Evolutionary conservation across 208 protist genomes (phyloP).

Genomic region (Vickermania ingenoplastis): DNA sequence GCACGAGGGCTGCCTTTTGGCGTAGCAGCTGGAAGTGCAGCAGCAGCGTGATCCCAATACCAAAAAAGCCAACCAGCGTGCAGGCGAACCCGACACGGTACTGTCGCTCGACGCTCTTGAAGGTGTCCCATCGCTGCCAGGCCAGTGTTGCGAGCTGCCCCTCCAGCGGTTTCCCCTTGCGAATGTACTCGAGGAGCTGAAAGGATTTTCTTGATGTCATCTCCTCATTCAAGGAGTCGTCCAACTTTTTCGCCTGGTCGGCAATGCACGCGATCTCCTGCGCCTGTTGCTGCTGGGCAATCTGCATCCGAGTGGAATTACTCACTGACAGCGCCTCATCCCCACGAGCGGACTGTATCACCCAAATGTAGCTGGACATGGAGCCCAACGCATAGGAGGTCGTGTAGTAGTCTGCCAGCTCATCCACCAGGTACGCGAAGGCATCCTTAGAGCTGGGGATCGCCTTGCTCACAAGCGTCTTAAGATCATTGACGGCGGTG

Average conservation of each 20-base stretch:
- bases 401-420: background rate
- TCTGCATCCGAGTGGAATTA: background rate
- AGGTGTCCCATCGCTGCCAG: background rate
- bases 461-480: background rate
- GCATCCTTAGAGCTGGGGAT: background rate
- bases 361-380: background rate
- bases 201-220: background rate
- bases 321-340: background rate
- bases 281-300: background rate
- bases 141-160: background rate
- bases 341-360: background rate
- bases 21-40: background rate
- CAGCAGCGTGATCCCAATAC: background rate
- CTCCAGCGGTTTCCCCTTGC: background rate
- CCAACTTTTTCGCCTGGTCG: background rate
- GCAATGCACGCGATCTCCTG: background rate
- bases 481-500: background rate
- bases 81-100: background rate
- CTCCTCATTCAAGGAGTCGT: background rate
- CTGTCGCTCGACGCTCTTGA: background rate
- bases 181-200: conserved; percentile 1
- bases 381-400: background rate
- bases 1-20: background rate
- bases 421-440: background rate
- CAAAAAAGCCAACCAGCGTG: background rate